These are phyloP conservation scores for Castanea sativa DNA, from an alignment of 306 rosid genomes.

Conservation along the genomic window DNA sequence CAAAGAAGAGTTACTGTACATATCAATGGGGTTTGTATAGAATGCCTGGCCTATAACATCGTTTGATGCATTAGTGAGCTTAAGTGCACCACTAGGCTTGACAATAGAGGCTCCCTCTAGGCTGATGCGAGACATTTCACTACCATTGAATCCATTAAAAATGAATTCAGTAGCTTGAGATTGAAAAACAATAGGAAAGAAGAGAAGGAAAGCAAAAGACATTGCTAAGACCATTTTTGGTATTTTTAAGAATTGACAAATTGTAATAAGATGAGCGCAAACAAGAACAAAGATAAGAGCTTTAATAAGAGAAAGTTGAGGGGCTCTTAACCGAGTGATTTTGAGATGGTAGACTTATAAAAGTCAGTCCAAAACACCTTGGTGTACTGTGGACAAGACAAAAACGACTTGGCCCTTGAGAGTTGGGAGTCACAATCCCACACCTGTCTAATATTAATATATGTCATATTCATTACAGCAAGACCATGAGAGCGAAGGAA, in stretches of 20 bases:
- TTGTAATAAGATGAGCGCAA: background rate
- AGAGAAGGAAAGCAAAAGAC: constrained; percentile 28
- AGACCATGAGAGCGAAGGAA: background rate
- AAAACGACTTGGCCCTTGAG: background rate
- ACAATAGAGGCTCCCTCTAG: constrained; percentile 33
- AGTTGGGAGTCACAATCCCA: background rate
- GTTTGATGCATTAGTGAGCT: constrained; percentile 45
- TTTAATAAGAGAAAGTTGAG: background rate
- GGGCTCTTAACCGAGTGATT: too few species aligned
- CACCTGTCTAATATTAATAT: background rate
- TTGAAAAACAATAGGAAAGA: constrained; percentile 15
- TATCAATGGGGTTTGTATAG: constrained; percentile 18
- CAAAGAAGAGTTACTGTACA: constrained; percentile 13
- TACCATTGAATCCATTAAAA: constrained; percentile 47
- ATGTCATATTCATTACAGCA: background rate
- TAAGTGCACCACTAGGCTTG: constrained; percentile 34
- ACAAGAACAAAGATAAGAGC: background rate
- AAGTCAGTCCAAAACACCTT: background rate
- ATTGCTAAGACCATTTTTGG: constrained; percentile 32
- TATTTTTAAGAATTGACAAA: background rate
- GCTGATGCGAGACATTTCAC: background rate
- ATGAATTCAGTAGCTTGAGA: constrained; percentile 13
- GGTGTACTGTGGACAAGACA: background rate
- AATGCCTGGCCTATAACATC: constrained; percentile 49
- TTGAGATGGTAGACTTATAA: background rate